Base-by-base conservation (phyloP, 257 asterid genomes). In the Solanum ahanhuiri region DNA sequence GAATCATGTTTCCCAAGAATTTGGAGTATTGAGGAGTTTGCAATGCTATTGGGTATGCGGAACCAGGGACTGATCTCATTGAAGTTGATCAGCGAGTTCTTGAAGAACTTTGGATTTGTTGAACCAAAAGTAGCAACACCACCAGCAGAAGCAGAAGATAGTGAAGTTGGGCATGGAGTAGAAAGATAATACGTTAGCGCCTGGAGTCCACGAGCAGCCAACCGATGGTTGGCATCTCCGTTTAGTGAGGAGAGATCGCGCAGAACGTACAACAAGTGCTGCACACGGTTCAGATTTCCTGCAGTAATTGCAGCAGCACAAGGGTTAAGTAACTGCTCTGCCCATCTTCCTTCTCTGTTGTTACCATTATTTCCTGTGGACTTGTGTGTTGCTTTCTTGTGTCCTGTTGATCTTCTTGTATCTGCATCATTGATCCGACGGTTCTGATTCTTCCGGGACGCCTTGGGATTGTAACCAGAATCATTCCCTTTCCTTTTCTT, bases 31-130 rank as follows among this genome's bases (percentile, higher is more conserved):
- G 98, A 93, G n/a, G 94, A 92, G 88, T 95, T 95, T 9, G 97
- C 95, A 25, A 95, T 91, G 87, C 90, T 94, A 92, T 93, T 94
- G 7, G 96, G 98, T 88, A 95, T 93, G 5, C 96, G 92, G 83
- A 95, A 95, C 98, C 97, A 95, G 9, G 98, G 98, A 83, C 89
- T 95, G 54, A 94, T 92, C 84, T 93, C 98, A n/a, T 93, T 95
- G 93, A 95, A 95, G 57, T 93, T 93, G 83, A 95, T 91, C 83
- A 95, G 87, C 12, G 98, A 88, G 37, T 91, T 90, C 58, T 89
- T 87, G 57, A 95, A 95, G 91, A 94, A 92, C 84, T 89, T 92
- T 0, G 95, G 93, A 75, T 90, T 89, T 67, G 93, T 89, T 2
- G 95, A 89, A 57, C 94, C 93, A 48, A 92, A 95, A 85, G 91